These are phyloP conservation scores for Fraxinus paxiana DNA, from an alignment of 305 asterid genomes.

Conservation along the genomic window DNA sequence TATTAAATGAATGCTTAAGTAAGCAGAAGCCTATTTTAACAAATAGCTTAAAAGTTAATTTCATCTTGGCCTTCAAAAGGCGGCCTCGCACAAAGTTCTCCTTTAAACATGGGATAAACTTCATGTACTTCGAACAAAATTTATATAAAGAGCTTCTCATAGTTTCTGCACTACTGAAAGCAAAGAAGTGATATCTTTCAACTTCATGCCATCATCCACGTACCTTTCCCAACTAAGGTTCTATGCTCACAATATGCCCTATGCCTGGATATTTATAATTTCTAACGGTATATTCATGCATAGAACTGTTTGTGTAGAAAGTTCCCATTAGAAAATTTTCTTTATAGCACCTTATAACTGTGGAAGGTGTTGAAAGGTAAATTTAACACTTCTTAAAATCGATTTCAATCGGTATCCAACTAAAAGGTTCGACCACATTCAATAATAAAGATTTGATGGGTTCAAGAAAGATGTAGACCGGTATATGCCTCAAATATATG, in stretches of 20 bases:
- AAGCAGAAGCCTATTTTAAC: not conserved
- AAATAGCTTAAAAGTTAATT: not conserved
- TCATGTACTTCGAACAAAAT: not conserved
- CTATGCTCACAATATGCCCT: not conserved
- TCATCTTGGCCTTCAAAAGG: not conserved
- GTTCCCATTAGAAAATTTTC: not conserved
- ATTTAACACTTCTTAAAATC: not conserved
- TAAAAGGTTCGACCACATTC: not conserved
- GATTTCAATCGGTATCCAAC: not conserved
- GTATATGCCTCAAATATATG: not conserved
- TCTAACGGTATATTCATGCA: not conserved
- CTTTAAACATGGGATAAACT: not conserved
- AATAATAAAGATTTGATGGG: not conserved
- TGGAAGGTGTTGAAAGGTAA: not conserved
- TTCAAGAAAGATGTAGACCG: not conserved
- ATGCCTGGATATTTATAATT: not conserved
- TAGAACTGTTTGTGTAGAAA: not conserved
- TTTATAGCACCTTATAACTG: not conserved
- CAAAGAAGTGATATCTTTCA: not conserved
- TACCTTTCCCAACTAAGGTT: not conserved
- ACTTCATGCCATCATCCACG: not conserved
- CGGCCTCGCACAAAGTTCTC: not conserved
- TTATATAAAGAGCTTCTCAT: not conserved
- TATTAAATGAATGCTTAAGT: not conserved
- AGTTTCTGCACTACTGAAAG: not conserved